Conservation (phyloP, 345 rosid genomes). For the Noccaea caerulescens region DNA sequence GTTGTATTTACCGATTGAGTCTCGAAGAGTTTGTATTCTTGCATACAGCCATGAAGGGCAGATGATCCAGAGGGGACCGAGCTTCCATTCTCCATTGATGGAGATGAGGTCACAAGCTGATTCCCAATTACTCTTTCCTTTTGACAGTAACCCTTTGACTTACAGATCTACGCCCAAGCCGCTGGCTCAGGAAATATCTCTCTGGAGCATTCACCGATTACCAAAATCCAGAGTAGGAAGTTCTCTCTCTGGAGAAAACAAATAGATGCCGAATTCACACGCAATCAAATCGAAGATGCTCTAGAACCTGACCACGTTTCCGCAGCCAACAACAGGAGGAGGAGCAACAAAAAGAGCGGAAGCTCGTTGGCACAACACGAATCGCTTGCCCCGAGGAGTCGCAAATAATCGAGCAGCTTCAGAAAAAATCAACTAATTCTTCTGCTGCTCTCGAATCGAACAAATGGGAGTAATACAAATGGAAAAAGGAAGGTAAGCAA, state of each 20-base stretch:
- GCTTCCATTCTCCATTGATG: constrained; percentile 38
- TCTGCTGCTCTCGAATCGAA: constrained; percentile 11
- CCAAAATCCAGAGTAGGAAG: background rate
- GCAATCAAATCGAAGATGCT: constrained; percentile 7
- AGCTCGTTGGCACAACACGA: constrained; percentile 4
- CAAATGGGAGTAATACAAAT: background rate
- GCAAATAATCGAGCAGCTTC: background rate
- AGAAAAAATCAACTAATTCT: constrained; percentile 1
- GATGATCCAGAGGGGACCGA: constrained; percentile 29
- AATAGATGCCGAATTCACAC: constrained; percentile 23
- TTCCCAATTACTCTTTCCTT: background rate
- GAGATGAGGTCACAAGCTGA: constrained; percentile 31
- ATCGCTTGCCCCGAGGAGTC: constrained; percentile 9
- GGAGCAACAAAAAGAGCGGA: background rate
- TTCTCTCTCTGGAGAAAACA: background rate
- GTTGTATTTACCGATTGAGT: constrained; percentile 36
- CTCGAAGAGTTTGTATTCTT: constrained; percentile 46
- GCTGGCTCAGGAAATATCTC: constrained; percentile 21
- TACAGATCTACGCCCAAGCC: constrained; percentile 34
- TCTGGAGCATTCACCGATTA: constrained; percentile 27
- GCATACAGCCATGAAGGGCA: constrained; percentile 38
- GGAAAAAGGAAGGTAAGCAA: background rate
- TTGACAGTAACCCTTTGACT: background rate
- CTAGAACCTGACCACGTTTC: constrained; percentile 7
- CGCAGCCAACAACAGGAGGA: background rate